Evolutionary conservation across 176 grass and related monocot species (phyloP), one percentile per base, ranked within the genome.

Genomic region (Zizania latifolia): DNA sequence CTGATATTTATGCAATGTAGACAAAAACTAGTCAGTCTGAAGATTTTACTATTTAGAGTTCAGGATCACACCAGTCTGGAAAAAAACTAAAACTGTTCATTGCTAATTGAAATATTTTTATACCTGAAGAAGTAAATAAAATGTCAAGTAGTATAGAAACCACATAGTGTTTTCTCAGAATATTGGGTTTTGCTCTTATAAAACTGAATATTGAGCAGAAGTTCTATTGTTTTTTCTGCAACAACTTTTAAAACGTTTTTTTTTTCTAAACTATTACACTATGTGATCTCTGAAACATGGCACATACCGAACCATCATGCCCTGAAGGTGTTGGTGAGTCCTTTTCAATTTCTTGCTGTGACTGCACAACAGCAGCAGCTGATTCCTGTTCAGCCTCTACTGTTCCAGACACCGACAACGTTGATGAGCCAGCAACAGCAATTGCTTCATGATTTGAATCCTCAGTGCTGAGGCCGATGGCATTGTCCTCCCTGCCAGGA

Each of bases 281-380:
- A 33, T 64, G 19, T 14, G 21, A 1, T 46, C 9, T 46, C 13
- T 44, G 40, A 31, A 33, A 46, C 14, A 34, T 31, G 53, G 26
- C 66, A 51, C 75, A 22, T 80, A 87, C 86, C 64, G 65, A 89
- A 46, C 55, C 39, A 68, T 86, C 39, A 68, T 86, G 56, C 0
- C 32, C 50, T 15, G 63, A 28, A 60, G 72, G 68, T 4, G 29
- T 41, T 70, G 54, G 48, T 8, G 8, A 58, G 44, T 76, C 83
- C 14, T 83, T 64, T 66, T 88, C 56, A 2, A 51, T 13, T 41
- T 48, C 59, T 6, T 58, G 75, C 16, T 46, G 59, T 14, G 19
- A 38, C 60, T 58, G 76, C 68, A 58, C 4, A 36, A 17, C 37
- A 1, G 41, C 53, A 45, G 24, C 37, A 0, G 41, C 61, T n/a